A percentile compares a stretch with the other conserved stretches of the same genome.
Evolutionary conservation across 805 yeast species (phyloP).

Genomic region (Lachancea meyersii): DNA sequence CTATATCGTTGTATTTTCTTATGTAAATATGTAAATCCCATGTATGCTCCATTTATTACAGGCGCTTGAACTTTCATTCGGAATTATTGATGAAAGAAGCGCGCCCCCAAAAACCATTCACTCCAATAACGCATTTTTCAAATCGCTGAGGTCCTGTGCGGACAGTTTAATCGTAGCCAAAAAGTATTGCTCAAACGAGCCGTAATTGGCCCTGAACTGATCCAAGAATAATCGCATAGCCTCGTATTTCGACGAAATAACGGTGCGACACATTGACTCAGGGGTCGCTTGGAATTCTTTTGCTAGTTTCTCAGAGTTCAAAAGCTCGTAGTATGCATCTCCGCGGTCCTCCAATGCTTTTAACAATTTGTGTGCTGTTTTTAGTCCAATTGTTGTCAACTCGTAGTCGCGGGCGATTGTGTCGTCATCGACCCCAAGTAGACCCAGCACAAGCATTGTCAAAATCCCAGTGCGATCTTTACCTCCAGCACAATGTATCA

Average conservation of each 20-base stretch:
- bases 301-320: constrained; percentile 30
- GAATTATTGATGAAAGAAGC: neutral
- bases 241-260: constrained; percentile 60
- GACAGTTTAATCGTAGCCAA: constrained; percentile 39
- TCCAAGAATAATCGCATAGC: constrained; percentile 62
- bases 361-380: constrained; percentile 35
- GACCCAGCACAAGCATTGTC: constrained; percentile 56
- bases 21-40: too few relatives aligned
- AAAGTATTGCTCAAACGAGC: constrained; percentile 48
- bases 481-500: constrained; percentile 80
- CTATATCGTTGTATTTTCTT: too few relatives aligned
- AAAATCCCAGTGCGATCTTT: constrained; percentile 80
- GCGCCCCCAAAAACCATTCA: neutral
- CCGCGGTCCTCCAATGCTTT: constrained; percentile 33
- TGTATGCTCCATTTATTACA: neutral
- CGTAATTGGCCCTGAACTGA: constrained; percentile 45
- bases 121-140: constrained; percentile 32
- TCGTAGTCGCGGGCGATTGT: constrained; percentile 72
- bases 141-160: constrained; percentile 37
- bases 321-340: constrained; percentile 31
- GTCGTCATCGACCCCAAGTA: constrained; percentile 60
- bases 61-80: neutral
- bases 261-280: constrained; percentile 49
- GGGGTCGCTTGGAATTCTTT: constrained; percentile 22
- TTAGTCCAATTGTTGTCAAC: constrained; percentile 59